phyloP scores from a whole-genome alignment of 495 filamentous ascomycete species.

The Entonaema liquescens region DNA sequence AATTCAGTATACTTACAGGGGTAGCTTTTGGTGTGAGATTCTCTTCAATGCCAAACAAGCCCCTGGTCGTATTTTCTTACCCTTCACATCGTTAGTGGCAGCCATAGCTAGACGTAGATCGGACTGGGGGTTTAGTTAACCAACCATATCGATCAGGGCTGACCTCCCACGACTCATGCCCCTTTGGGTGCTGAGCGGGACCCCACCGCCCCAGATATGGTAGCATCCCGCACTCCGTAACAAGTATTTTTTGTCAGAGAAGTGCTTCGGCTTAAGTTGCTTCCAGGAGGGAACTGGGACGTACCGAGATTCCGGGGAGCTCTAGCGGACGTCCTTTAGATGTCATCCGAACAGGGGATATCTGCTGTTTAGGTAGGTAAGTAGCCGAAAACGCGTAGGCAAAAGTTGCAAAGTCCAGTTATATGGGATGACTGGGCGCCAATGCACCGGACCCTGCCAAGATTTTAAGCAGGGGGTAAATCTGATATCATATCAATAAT shows the following conservation, averaged over 20 bases:
- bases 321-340: constrained; percentile 15
- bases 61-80: constrained; percentile 25
- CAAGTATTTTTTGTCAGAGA: constrained; percentile 47
- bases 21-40: constrained; percentile 33
- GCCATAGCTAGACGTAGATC: constrained; percentile 35
- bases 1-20: constrained; percentile 23
- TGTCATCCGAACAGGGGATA: constrained; percentile 13
- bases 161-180: constrained; percentile 25
- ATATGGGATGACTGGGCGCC: constrained; percentile 8
- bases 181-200: constrained; percentile 22
- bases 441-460: constrained; percentile 28
- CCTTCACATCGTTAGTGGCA: constrained; percentile 26
- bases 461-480: background rate
- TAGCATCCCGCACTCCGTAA: constrained; percentile 47
- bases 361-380: background rate
- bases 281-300: constrained; percentile 9
- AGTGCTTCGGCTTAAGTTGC: constrained; percentile 43
- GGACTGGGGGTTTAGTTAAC: constrained; percentile 28
- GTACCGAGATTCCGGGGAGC: constrained; percentile 12
- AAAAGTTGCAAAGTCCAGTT: constrained; percentile 4
- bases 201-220: constrained; percentile 38
- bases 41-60: constrained; percentile 34
- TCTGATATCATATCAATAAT: background rate
- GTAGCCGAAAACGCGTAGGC: constrained; percentile 15
- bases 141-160: constrained; percentile 21